Base-by-base conservation (phyloP, 2,329 filamentous ascomycete genomes). In the Capronia americana region DNA sequence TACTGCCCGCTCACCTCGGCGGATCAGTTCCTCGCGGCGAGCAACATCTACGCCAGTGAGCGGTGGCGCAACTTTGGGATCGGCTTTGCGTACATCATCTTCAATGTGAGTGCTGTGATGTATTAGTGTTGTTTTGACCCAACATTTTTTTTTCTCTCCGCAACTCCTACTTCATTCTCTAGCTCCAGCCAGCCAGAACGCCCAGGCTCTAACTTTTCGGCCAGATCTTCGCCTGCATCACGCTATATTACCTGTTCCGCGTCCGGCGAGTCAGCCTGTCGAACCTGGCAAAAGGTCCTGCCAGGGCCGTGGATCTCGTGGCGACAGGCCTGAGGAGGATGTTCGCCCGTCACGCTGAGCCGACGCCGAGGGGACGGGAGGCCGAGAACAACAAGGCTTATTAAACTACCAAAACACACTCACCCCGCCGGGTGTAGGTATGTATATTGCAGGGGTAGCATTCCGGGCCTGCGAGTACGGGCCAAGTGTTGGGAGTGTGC, bases 21-120 rank as follows among this genome's bases (percentile, higher is more conserved):
- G 4, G 77, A 81, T 71, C 76, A 81, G 58, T 82, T 81, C 63
- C 72, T 81, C 34, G 73, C 80, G 0, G 65, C 67, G 0, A 82
- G 87, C 55, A 79, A 81, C 56, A 82, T 85, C 63, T 74, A 81
- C 65, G 91, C 89, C 74, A 74, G 69, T 30, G 79, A 90, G 30
- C 82, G 92, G 17, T 96, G 92, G 92, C 86, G 92, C 62, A 92
- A 97, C 71, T 71, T 95, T 64, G 93, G 92, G 1, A 95, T 96
- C 68, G 90, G 89, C 70, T 73, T 86, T 46, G 89, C 88, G 1
- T 96, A 93, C 74, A 84, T 95, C 62, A 90, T 79, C 17, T 92
- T 89, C 75, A 96, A 96, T 57, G 63, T 68, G 30, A 66, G 64
- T 56, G 8, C 20, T 34, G 23, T n/a, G 4, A 38, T 24, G 23